Evolutionary conservation across 441 rosid species (phyloP).

Genomic region (Syzygium syzygioides): DNA sequence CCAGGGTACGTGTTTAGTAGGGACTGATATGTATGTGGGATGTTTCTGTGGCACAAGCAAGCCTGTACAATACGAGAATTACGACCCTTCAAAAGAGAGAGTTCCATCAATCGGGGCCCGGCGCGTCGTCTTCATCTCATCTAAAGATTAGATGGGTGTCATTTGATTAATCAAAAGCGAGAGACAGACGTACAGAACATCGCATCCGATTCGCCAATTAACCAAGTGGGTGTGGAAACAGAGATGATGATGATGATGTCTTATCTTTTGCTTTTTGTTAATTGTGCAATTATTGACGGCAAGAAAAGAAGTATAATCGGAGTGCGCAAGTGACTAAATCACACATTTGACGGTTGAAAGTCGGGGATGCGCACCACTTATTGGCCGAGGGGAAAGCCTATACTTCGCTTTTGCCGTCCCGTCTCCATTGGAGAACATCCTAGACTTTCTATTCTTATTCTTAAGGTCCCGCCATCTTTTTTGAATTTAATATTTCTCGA

Average conservation of each 20-base stretch:
- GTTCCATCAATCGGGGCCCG: background rate
- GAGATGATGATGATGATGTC: too few relatives aligned
- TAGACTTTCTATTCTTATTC: background rate
- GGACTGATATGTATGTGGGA: background rate
- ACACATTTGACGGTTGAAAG: background rate
- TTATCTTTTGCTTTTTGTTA: background rate
- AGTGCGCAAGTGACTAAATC: background rate
- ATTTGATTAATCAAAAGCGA: background rate
- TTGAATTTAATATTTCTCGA: background rate
- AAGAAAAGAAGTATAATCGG: background rate
- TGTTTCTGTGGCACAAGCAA: background rate
- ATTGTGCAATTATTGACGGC: background rate
- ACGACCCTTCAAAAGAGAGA: background rate
- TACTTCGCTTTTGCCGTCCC: background rate
- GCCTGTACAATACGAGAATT: background rate
- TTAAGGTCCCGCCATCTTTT: background rate
- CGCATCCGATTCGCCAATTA: background rate
- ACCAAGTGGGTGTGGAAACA: background rate
- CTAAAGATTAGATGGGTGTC: background rate
- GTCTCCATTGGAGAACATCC: background rate
- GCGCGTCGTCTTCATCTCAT: background rate
- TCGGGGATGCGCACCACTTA: background rate
- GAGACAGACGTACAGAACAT: background rate
- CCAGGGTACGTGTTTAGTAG: background rate
- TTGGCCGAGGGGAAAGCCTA: background rate